Evolutionary conservation across 2,329 filamentous ascomycete species (phyloP), one percentile per base, ranked within the genome.

Genomic region (Verticillium dahliae): DNA sequence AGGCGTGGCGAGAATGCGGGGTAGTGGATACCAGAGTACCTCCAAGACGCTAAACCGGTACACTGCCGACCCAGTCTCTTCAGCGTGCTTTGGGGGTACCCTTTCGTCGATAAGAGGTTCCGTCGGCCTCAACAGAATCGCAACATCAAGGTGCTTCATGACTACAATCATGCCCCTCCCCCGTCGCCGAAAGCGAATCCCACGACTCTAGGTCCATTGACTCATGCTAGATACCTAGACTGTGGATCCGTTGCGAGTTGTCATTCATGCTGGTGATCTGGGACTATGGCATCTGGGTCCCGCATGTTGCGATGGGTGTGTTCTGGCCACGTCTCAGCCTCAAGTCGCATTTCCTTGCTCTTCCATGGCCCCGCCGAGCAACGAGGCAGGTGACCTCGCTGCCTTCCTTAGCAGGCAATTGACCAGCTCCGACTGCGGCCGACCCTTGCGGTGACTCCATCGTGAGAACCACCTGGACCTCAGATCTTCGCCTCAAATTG

Each of bases 21-120:
- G 64, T 65, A 63, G 64, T 65, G 64, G 64, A 56, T 65, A 65
- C 62, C 37, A 50, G 45, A 50, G 45, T 64, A 65, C 64, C 27
- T 38, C 59, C 11, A 34, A 39, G 54, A 15, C 62, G 61, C 62
- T 65, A 63, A 59, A 55, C 38, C 50, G 50, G 7, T 64, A 65
- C 64, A 60, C 61, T 14, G 6, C 38, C 18, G 27, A n/a, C 54
- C 52, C 57, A 54, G 41, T 33, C n/a, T 15, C 14, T 54, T 50
- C 50, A 15, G 41, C 45, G 15, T 18, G 52, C 37, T 9, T n/a
- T n/a, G 9, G 18, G 61, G 60, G 64, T 65, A 65, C 57, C 61
- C 57, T 57, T n/a, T 52, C 45, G 27, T 22, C 45, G 45, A 52
- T 33, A 38, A 15, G 27, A 50, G 59, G 58, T 56, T 61, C 33